These are phyloP conservation scores for Termitomyces sp. DNA, from an alignment of 768 basidiomycete genomes.

Conservation along the genomic window DNA sequence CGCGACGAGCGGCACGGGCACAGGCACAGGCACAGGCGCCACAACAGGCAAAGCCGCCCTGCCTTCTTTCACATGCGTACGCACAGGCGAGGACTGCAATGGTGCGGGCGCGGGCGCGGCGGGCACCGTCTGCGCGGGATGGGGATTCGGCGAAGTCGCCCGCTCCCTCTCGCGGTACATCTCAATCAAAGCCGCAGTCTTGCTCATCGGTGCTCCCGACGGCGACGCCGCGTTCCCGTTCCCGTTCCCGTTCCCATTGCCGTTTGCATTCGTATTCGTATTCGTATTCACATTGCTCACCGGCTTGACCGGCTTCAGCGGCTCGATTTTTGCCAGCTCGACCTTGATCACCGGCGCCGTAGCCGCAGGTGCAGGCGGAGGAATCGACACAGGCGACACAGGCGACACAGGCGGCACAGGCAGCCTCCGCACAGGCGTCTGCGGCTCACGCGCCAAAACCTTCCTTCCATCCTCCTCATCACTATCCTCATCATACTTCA, in stretches of 20 bases:
- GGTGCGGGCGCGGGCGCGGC: not conserved
- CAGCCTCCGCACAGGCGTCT: conserved; percentile 8
- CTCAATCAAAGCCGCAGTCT: conserved; percentile 75
- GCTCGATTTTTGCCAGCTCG: not conserved
- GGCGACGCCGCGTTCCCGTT: conserved; percentile 11
- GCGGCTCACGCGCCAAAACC: not conserved
- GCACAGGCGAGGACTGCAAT: conserved; percentile 25
- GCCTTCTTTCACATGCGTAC: conserved; percentile 20
- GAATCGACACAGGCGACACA: conserved; percentile 9
- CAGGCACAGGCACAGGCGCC: not conserved
- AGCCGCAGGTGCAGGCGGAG: not conserved
- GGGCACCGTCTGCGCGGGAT: not conserved
- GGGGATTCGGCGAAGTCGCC: conserved; percentile 24
- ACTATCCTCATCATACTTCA: conserved; percentile 31
- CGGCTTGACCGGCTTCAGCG: not conserved
- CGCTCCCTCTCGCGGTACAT: conserved; percentile 78
- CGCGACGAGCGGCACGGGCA: conserved; percentile 19
- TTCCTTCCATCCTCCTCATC: conserved; percentile 22
- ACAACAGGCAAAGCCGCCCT: not conserved
- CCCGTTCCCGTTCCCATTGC: not conserved
- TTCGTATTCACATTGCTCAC: not conserved
- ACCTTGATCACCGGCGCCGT: not conserved
- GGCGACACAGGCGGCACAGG: conserved; percentile 15
- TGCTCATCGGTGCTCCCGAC: conserved; percentile 31
- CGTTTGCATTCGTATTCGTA: not conserved